Evolutionary conservation across 257 asterid species (phyloP), one percentile per base, ranked within the genome.

Genomic region (Penstemon newberryi): DNA sequence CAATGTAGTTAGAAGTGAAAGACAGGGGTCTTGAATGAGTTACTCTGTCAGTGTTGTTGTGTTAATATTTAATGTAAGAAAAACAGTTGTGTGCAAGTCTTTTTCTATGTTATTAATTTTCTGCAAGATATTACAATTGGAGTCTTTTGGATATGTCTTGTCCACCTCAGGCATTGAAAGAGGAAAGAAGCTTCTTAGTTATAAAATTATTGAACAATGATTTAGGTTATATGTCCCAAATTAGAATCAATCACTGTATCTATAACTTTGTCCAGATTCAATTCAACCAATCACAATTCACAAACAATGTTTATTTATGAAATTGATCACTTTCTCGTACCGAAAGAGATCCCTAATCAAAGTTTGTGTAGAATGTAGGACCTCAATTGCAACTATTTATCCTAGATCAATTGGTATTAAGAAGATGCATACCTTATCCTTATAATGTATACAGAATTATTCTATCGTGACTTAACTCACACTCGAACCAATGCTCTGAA

Each of bases 41-140:
- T 11, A 58, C 38, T 72, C 42, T 43, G 70, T 76, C 78, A 55
- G 73, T 64, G 42, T 60, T 38, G 42, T 60, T 38, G 64, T 44
- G 65, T 49, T 66, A 65, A 19, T 69, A 76, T 38, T 80, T 60
- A 76, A 80, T 80, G 84, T 12, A 51, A 64, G 41, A 56, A 54
- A 73, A 62, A 65, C 18, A 51, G 79, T 80, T 70, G 69, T 79
- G 71, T 73, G 79, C 18, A 50, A 42, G 79, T 73, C 61, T 25
- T 77, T 69, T 55, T 76, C 84, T 56, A 12, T 46, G 56, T 56
- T 60, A 57, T 60, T 60, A 52, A n/a, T 76, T 51, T 13, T 47
- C 39, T 79, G 43, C 59, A 5, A 69, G 18, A 70, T 70, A 69
- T 67, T 64, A 7, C 18, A 62, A 51, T 47, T 68, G 67, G 71